Evolutionary conservation across 2,329 filamentous ascomycete genomes (phyloP).

Genomic region (Botrytis fragariae): DNA sequence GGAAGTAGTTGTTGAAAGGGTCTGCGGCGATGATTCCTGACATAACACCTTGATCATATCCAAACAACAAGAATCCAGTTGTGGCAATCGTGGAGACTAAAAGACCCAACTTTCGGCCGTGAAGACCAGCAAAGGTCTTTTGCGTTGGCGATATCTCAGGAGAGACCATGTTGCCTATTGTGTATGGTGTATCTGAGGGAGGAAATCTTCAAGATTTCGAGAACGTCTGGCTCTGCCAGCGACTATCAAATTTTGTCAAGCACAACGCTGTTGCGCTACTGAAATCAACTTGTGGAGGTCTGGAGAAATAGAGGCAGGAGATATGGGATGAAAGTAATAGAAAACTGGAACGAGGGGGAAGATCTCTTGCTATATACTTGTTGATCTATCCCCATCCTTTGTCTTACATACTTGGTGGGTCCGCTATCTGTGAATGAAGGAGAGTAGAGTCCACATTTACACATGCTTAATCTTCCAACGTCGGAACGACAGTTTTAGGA

Average conservation of each 20-base stretch:
- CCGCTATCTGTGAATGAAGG: not conserved
- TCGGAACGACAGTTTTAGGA: constrained; percentile 11
- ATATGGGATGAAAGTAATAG: not conserved
- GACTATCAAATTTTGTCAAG: constrained; percentile 7
- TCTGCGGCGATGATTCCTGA: constrained; percentile 64
- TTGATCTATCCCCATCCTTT: constrained; percentile 14
- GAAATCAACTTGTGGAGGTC: constrained; percentile 12
- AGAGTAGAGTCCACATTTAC: constrained; percentile 12
- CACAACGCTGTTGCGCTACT: constrained; percentile 17
- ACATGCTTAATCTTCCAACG: constrained; percentile 13
- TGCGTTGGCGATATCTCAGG: constrained; percentile 11
- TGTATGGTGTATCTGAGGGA: not conserved
- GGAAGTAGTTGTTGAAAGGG: constrained; percentile 83
- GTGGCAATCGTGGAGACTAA: constrained; percentile 69
- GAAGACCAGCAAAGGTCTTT: constrained; percentile 54
- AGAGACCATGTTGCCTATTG: constrained; percentile 3
- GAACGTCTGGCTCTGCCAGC: constrained; percentile 17
- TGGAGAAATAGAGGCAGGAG: not conserved
- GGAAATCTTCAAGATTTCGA: constrained; percentile 17
- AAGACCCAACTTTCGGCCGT: constrained; percentile 63
- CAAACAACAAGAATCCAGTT: constrained; percentile 80
- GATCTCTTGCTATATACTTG: constrained; percentile 17
- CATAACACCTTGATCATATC: constrained; percentile 89
- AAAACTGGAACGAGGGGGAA: constrained; percentile 8
- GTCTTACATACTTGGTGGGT: constrained; percentile 7